phyloP scores from a whole-genome alignment of 1,139 yeast genomes.

The Spathaspora sp. region DNA sequence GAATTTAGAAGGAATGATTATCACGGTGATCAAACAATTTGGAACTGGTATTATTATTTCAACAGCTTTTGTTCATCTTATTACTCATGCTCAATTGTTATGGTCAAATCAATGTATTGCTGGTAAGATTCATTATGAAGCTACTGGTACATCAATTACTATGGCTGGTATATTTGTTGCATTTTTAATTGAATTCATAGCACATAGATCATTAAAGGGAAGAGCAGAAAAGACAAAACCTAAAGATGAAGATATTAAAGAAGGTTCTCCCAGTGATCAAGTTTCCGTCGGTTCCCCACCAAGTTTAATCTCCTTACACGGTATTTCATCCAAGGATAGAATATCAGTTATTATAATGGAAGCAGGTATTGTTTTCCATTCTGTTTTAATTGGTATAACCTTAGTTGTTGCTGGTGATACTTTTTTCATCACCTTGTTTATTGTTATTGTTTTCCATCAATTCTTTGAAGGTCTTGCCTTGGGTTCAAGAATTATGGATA shows the following conservation, averaged over 20 bases:
- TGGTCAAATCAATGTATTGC: slow-evolving; percentile 25
- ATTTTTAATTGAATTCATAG: slow-evolving; percentile 31
- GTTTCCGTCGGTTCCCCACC: slow-evolving; percentile 7
- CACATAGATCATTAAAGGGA: slow-evolving; percentile 18
- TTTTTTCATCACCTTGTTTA: slow-evolving; percentile 31
- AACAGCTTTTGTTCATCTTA: slow-evolving; percentile 35
- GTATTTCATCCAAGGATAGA: slow-evolving; percentile 12
- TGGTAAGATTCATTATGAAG: slow-evolving; percentile 22
- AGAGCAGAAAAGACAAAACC: slow-evolving; percentile 6
- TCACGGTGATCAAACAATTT: slow-evolving; percentile 27
- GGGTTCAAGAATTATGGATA: slow-evolving; percentile 37
- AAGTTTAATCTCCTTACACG: slow-evolving; percentile 6
- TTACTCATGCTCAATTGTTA: slow-evolving; percentile 31
- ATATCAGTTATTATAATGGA: slow-evolving; percentile 29
- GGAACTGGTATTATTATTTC: slow-evolving; percentile 39
- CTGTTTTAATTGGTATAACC: slow-evolving; percentile 41
- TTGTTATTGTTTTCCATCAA: slow-evolving; percentile 43
- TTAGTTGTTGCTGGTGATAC: slow-evolving; percentile 40
- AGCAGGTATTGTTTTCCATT: slow-evolving; percentile 44
- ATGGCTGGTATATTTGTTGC: slow-evolving; percentile 34
- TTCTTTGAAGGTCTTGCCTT: slow-evolving; percentile 44
- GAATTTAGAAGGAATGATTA: slow-evolving; percentile 24
- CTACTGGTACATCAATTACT: slow-evolving; percentile 30
- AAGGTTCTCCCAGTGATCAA: slow-evolving; percentile 5
- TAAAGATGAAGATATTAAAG: slow-evolving; percentile 4